Evolutionary conservation across 116 monocot genomes (phyloP).

Genomic region (Dioscorea cayenensis): DNA sequence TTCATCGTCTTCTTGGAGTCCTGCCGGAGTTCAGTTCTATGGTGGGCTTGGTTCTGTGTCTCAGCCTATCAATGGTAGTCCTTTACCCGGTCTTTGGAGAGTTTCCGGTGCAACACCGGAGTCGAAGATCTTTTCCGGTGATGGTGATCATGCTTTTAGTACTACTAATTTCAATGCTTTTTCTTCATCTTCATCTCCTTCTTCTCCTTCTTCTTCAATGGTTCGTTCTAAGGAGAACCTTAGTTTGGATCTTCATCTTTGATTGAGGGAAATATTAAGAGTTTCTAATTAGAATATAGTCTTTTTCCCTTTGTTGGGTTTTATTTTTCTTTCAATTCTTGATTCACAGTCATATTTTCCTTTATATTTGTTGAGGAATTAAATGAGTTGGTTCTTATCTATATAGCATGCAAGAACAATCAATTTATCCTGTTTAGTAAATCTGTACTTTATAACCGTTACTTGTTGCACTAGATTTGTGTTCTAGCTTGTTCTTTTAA

Average conservation of each 20-base stretch:
- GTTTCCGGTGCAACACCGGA: conserved; percentile 14
- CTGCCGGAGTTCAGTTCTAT: conserved; percentile 13
- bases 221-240: conserved; percentile 23
- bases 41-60: conserved; percentile 29
- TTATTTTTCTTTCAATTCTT: neutral
- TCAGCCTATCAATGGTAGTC: conserved; percentile 64
- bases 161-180: neutral
- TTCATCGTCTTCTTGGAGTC: conserved; percentile 5
- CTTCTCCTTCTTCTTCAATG: conserved; percentile 3
- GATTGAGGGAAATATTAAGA: neutral
- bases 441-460: neutral
- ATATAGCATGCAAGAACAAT: neutral
- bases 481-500: neutral
- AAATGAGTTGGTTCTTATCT: neutral
- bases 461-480: neutral
- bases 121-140: conserved; percentile 4
- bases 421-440: neutral
- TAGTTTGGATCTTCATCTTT: conserved; percentile 62
- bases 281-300: neutral
- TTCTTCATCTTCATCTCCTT: conserved; percentile 4
- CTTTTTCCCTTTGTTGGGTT: neutral
- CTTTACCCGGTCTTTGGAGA: conserved; percentile 46
- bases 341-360: neutral
- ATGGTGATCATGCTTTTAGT: neutral
- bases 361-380: neutral